Base-by-base conservation (phyloP, 2,329 filamentous ascomycete genomes). In the Cytospora paraplurivora region DNA sequence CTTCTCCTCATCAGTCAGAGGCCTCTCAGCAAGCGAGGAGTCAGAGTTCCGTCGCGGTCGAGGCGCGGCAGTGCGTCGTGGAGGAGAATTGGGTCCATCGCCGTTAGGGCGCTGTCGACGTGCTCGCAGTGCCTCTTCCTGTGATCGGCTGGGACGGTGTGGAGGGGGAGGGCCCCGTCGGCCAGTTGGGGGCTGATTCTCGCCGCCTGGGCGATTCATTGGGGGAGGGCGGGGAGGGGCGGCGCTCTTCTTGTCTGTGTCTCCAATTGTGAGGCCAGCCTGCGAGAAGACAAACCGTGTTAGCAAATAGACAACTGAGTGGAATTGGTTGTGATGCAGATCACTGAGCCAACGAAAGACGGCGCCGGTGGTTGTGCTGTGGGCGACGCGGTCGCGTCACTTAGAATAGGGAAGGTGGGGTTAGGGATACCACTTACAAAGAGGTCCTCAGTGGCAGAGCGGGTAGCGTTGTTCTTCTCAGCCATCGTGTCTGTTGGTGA, bases 11-110 rank as follows among this genome's bases (percentile, higher is more conserved):
- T 88, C 83, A 51, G 84, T 85, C 62, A 88, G 76, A 6, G 83
- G 81, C 72, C 83, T 86, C 70, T 86, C 76, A 59, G 79, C 77
- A 34, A 91, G 79, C 0, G 91, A 94, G 0, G 90, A 92, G 63
- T 94, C 91, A 3, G 91, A 94, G 74, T 93, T 93, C 69, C 91
- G 86, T 69, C 90, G 85, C 8, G 44, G 44, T 21, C 44, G n/a
- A 47, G 44, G 44, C 21, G 44, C n/a, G 44, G 21, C 7, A 10
- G 34, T 69, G 67, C 69, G 69, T 72, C 70, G 70, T 74, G 69
- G 68, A 74, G 72, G 75, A 72, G 53, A 67, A 37, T 50, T 68
- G 69, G 75, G 64, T 70, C 77, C 70, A 69, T 74, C 71, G 72
- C 76, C 70, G 72, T 75, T 71, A 44, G 62, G 27, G 19, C 65